Conservation (phyloP, 1,284 basidiomycete genomes). For the Apiotrichum veenhuisii region DNA sequence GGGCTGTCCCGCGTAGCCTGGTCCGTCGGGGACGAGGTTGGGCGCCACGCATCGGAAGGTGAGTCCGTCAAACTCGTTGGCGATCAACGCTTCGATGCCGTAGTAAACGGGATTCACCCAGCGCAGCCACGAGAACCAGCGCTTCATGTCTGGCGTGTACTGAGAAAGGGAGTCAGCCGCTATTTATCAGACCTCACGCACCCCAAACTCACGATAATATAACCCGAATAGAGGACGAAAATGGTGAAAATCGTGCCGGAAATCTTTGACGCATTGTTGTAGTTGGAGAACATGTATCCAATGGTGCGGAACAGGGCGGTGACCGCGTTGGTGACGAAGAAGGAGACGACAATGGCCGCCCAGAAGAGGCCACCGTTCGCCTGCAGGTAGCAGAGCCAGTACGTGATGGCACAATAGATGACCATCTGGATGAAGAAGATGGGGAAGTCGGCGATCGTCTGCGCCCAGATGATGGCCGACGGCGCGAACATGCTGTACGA, state of each 20-base stretch:
- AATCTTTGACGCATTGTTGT: conserved; percentile 46
- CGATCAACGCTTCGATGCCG: conserved; percentile 33
- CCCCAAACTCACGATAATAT: conserved; percentile 27
- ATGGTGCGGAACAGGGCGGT: conserved; percentile 43
- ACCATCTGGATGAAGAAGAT: conserved; percentile 48
- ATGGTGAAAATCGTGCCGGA: conserved; percentile 37
- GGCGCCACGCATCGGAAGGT: conserved; percentile 44
- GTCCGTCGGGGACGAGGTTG: conserved; percentile 48
- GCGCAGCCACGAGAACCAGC: conserved; percentile 27
- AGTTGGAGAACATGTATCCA: conserved; percentile 39
- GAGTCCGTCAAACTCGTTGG: conserved; percentile 51
- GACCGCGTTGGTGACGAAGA: conserved; percentile 27
- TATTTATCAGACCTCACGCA: conserved; percentile 43
- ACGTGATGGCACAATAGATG: conserved; percentile 48
- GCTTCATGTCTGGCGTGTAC: conserved; percentile 38
- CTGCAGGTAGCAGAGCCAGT: conserved; percentile 39
- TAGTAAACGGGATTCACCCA: conserved; percentile 40
- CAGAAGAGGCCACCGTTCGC: conserved; percentile 41
- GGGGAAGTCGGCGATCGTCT: conserved; percentile 60
- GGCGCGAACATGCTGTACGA: conserved; percentile 50
- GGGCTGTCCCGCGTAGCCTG: conserved; percentile 30
- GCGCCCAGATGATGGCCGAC: conserved; percentile 56
- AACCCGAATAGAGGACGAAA: conserved; percentile 36
- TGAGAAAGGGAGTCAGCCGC: neutral
- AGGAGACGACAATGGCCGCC: conserved; percentile 36